phyloP scores from a whole-genome alignment of 2,329 filamentous ascomycete genomes.

The Tolypocladium tundrense region DNA sequence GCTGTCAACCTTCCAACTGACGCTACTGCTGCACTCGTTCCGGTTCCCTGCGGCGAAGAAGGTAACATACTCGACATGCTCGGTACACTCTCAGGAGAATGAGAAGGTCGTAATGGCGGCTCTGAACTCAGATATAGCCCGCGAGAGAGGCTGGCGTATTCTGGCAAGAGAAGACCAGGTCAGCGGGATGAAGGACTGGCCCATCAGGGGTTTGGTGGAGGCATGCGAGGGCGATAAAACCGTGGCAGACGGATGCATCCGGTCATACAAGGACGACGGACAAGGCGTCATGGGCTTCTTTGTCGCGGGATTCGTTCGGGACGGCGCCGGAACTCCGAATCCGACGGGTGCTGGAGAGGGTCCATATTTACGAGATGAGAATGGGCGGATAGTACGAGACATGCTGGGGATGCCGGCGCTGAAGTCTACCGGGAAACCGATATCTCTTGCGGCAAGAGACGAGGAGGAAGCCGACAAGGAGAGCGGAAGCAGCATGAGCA shows the following conservation, averaged over 20 bases:
- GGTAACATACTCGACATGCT: constrained; percentile 92
- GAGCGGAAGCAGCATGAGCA: constrained; percentile 15
- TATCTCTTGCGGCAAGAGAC: constrained; percentile 13
- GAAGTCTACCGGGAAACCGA: constrained; percentile 21
- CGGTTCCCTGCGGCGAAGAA: constrained; percentile 62
- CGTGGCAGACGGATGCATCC: constrained; percentile 65
- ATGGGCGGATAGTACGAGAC: constrained; percentile 39
- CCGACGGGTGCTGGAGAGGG: constrained; percentile 23
- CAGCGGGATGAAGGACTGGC: constrained; percentile 65
- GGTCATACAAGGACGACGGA: constrained; percentile 71
- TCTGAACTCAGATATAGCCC: constrained; percentile 57
- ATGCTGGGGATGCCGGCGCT: constrained; percentile 26
- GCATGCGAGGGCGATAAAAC: constrained; percentile 37
- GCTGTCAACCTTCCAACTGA: constrained; percentile 72
- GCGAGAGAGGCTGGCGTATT: constrained; percentile 65
- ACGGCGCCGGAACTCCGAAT: constrained; percentile 3
- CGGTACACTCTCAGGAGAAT: constrained; percentile 78
- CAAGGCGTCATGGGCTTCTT: constrained; percentile 93
- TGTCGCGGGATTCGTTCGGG: constrained; percentile 66
- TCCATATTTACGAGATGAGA: constrained; percentile 43
- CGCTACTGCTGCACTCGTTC: constrained; percentile 75
- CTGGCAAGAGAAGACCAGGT: constrained; percentile 63
- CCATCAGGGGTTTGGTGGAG: constrained; percentile 47
- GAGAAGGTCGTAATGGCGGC: constrained; percentile 71
- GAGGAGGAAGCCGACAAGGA: constrained; percentile 2